phyloP scores from a whole-genome alignment of 2,329 filamentous ascomycete genomes.

The Aspergillus ruber region DNA sequence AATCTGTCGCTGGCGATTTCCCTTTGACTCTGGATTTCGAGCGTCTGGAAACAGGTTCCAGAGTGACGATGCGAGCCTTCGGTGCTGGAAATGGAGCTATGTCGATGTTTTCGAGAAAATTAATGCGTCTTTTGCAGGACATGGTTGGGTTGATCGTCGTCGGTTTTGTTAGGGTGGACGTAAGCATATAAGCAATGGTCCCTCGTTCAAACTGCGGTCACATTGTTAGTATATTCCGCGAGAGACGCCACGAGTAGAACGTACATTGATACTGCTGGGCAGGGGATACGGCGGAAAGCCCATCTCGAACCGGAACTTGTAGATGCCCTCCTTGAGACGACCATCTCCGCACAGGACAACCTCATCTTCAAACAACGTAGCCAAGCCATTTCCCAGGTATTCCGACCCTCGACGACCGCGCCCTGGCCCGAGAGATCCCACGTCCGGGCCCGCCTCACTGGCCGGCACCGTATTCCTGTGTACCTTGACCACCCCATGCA shows the following conservation, averaged over 20 bases:
- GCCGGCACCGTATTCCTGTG: slow-evolving; percentile 56
- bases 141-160: slow-evolving; percentile 75
- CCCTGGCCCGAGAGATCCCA: slow-evolving; percentile 48
- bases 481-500: slow-evolving; percentile 61
- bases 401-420: slow-evolving; percentile 46
- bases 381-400: slow-evolving; percentile 60
- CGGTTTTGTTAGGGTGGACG: slow-evolving; percentile 80
- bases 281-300: slow-evolving; percentile 54
- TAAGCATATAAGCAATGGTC: slow-evolving; percentile 84
- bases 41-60: slow-evolving; percentile 76
- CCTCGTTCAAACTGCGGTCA: slow-evolving; percentile 78
- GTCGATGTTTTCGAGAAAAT: slow-evolving; percentile 75
- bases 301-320: slow-evolving; percentile 61
- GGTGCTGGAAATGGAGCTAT: slow-evolving; percentile 68
- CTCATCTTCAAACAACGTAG: slow-evolving; percentile 60
- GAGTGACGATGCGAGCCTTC: slow-evolving; percentile 72
- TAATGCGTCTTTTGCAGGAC: slow-evolving; percentile 73
- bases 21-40: slow-evolving; percentile 52
- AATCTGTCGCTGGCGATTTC: slow-evolving; percentile 40
- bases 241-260: slow-evolving; percentile 29
- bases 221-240: slow-evolving; percentile 5
- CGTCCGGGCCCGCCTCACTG: slow-evolving; percentile 46
- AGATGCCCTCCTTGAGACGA: slow-evolving; percentile 56
- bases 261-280: slow-evolving; percentile 88
- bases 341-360: slow-evolving; percentile 59